These are phyloP conservation scores for Dalechampia spathulata DNA, from an alignment of 441 rosid species.

Conservation along the genomic window DNA sequence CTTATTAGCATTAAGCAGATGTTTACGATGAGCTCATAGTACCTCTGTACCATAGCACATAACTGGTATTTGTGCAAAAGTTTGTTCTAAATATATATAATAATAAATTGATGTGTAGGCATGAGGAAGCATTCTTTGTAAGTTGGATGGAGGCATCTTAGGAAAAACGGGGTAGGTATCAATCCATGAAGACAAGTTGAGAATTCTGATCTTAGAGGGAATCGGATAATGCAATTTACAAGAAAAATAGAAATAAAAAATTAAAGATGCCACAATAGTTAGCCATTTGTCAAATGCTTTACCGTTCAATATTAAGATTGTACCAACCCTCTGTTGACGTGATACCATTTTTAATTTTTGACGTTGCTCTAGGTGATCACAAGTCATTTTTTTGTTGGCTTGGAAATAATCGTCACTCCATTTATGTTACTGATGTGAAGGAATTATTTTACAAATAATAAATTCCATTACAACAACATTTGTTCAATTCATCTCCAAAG, in stretches of 20 bases:
- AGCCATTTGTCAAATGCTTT: background rate
- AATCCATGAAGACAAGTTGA: no score
- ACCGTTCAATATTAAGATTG: background rate
- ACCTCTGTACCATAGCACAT: background rate
- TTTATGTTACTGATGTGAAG: background rate
- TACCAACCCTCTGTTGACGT: background rate
- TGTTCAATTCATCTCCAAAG: no score
- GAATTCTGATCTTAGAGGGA: no score
- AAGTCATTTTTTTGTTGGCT: background rate
- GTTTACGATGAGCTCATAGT: background rate
- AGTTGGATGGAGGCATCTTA: no score
- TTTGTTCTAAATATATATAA: no score
- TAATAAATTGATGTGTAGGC: no score
- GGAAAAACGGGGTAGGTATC: no score
- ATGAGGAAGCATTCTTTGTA: no score
- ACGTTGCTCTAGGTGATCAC: background rate
- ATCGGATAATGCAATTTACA: no score
- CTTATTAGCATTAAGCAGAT: background rate
- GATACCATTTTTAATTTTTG: background rate
- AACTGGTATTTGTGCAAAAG: no score
- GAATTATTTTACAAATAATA: background rate
- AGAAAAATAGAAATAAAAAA: no score
- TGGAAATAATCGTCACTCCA: background rate
- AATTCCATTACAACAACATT: background rate
- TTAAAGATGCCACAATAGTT: background rate